Evolutionary conservation across 2,329 filamentous ascomycete genomes (phyloP).

Genomic region (Aspergillus amoenus): DNA sequence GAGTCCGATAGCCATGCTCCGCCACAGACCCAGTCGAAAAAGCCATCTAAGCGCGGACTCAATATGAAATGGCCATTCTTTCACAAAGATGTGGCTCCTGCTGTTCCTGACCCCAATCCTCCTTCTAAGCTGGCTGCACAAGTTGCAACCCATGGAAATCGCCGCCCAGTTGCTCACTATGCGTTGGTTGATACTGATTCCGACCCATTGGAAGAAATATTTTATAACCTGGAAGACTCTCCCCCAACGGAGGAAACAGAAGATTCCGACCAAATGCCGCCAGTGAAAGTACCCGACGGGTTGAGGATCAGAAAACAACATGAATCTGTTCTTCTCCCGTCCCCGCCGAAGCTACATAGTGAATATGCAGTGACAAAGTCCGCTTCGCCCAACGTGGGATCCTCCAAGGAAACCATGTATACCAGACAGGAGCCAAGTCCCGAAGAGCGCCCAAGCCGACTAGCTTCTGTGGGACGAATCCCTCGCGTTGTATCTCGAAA

Average conservation of each 20-base stretch:
- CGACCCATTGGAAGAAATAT: constrained; percentile 40
- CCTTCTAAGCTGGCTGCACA: constrained; percentile 40
- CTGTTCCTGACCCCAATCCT: constrained; percentile 21
- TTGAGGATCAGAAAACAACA: constrained; percentile 34
- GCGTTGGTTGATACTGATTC: constrained; percentile 53
- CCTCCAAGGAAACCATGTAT: constrained; percentile 28
- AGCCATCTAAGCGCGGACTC: constrained; percentile 34
- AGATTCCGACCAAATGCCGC: constrained; percentile 27
- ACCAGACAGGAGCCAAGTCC: constrained; percentile 16
- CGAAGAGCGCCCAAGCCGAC: constrained; percentile 57
- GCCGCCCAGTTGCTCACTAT: constrained; percentile 57
- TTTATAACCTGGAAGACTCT: constrained; percentile 39
- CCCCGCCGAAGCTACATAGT: constrained; percentile 39
- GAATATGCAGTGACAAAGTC: constrained; percentile 27
- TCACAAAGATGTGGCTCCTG: constrained; percentile 42
- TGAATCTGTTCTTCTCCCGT: constrained; percentile 43
- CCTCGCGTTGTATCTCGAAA: constrained; percentile 72
- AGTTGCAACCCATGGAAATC: constrained; percentile 36
- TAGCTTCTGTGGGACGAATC: constrained; percentile 82
- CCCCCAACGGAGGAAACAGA: constrained; percentile 40
- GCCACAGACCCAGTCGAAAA: constrained; percentile 16
- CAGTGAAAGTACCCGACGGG: constrained; percentile 27
- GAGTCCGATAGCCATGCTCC: not conserved
- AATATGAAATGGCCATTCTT: constrained; percentile 59
- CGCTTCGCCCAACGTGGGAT: constrained; percentile 35